Conservation (phyloP, 495 filamentous ascomycete genomes). For the Aspergillus diversus region DNA sequence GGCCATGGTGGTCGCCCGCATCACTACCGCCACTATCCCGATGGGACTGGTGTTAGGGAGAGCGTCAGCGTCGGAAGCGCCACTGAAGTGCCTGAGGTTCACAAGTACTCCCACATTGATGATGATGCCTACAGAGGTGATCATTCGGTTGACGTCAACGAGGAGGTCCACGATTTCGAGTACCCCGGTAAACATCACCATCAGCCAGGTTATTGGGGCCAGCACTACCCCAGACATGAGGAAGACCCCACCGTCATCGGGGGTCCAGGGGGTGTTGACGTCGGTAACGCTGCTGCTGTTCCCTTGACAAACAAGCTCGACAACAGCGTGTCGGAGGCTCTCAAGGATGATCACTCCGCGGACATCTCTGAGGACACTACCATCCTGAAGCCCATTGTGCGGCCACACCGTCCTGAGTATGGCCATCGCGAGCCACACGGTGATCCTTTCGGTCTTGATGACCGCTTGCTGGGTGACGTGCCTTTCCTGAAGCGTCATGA, state of each 20-base stretch:
- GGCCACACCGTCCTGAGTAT: conserved; percentile 2
- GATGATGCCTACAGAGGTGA: no score
- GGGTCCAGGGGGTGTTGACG: conserved; percentile 19
- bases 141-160: no score
- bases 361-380: conserved; percentile 6
- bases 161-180: no score
- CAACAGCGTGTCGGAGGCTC: conserved; percentile 30
- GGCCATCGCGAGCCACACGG: no score
- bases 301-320: conserved; percentile 19
- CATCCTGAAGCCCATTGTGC: background rate
- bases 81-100: no score
- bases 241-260: background rate
- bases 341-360: conserved; percentile 35
- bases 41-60: conserved; percentile 7
- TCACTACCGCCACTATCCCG: background rate
- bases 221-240: background rate
- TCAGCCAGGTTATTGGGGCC: background rate
- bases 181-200: background rate
- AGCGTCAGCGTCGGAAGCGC: background rate
- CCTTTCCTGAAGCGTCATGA: background rate
- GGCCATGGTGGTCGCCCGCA: background rate
- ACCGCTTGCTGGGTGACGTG: background rate
- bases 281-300: conserved; percentile 22
- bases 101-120: no score
- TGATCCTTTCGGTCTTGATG: no score